Base-by-base conservation (phyloP, 805 yeast genomes). In the Yamadazyma phyllophila region DNA sequence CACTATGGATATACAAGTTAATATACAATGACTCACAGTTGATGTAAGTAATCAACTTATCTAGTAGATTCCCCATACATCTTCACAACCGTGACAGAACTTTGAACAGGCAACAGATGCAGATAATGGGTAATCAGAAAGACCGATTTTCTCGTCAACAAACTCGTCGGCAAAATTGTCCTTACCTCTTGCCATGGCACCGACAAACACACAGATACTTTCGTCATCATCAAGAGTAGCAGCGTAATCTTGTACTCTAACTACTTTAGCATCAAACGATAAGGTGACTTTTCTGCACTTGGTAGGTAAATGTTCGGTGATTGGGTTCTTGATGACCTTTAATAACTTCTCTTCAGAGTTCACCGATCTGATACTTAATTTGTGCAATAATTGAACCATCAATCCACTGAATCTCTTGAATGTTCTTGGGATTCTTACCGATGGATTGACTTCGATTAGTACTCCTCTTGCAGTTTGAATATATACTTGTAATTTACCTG, bases 171-270 rank as follows among this genome's bases (percentile, higher is more conserved):
- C 99, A 67, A 94, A 94, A 57, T 83, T 90, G 68, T 94, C 99
- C 63, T 85, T 86, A 61, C 99, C 99, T 66, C 97, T 83, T 15
- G 99, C 99, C 97, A 94, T 94, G 39, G 99, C 96, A 62, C 99
- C 99, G 39, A 94, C 97, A 67, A 94, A 94, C 24, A 94, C 97
- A 76, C 99, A 94, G 56, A 94, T 83, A 61, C 96, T 87, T 71
- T 94, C 97, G 61, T 88, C 96, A 2, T 81, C 83, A 56, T 82
- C 96, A 56, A 94, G 72, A 47, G 84, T 84, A 13, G 65, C 66
- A 33, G 91, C 91, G 63, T 88, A 91, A 60, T 91, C 96, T 66
- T 89, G 95, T 3, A 89, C 96, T 56, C 90, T 78, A 54, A 80
- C 80, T 41, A 92, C 88, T 51, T 86, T 84, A 12, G 98, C 95